Conservation (phyloP, 257 asterid species). For the Hygrophila difformis region DNA sequence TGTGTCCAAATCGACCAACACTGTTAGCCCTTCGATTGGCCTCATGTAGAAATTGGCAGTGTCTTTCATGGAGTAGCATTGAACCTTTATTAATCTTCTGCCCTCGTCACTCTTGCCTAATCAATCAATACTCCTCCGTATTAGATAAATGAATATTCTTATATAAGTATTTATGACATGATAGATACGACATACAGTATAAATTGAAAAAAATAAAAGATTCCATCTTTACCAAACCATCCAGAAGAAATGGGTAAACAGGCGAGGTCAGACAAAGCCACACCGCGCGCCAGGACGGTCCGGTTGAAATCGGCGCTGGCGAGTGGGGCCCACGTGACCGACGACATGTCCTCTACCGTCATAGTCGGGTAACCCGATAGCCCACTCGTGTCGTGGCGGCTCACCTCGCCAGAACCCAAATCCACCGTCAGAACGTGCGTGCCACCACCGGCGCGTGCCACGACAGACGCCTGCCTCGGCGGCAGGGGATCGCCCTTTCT, state of each 20-base stretch:
- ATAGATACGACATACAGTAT: no score
- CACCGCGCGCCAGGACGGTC: conserved; percentile 72
- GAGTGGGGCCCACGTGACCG: conserved; percentile 70
- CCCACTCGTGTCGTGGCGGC: conserved; percentile 29
- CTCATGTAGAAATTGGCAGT: conserved; percentile 96
- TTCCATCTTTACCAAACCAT: conserved; percentile 95
- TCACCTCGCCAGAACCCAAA: conserved; percentile 36
- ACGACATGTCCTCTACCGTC: conserved; percentile 84
- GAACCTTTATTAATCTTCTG: conserved; percentile 68
- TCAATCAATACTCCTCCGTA: neutral
- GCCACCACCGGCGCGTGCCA: conserved; percentile 56
- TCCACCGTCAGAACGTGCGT: conserved; percentile 57
- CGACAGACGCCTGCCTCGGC: conserved; percentile 61
- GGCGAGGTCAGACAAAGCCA: conserved; percentile 65
- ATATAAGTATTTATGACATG: no score
- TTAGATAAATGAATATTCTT: no score
- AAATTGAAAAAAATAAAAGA: no score
- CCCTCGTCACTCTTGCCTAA: conserved; percentile 65
- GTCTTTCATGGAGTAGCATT: conserved; percentile 69
- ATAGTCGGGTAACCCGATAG: conserved; percentile 68
- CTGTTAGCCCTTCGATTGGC: conserved; percentile 91
- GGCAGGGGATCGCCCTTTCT: conserved; percentile 49
- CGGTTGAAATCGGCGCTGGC: conserved; percentile 68
- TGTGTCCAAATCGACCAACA: conserved; percentile 68
- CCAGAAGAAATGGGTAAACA: conserved; percentile 82